Percentiles rank a stretch among this genome's conserved stretches.
Conservation (phyloP, 1,284 basidiomycete genomes). For the Microbotryum silenes-acaulis region DNA sequence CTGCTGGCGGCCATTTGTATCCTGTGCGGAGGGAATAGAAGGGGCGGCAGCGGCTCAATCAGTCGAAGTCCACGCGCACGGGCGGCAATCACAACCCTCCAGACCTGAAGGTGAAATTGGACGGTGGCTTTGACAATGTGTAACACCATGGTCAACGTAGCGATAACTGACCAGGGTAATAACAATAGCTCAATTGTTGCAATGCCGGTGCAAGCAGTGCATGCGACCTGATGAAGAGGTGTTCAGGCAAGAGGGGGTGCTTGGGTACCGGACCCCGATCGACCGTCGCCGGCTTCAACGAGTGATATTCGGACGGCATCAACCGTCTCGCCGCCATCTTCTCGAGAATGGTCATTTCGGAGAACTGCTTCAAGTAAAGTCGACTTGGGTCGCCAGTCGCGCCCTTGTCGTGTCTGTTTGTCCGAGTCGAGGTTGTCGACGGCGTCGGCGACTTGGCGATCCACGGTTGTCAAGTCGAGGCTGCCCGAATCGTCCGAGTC, state of each 20-base stretch:
- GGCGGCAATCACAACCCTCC: not conserved
- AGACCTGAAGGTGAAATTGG: not conserved
- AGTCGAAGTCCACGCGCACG: too few species aligned
- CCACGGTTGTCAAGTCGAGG: too few species aligned
- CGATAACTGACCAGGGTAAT: not conserved
- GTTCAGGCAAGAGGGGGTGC: not conserved
- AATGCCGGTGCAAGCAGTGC: not conserved
- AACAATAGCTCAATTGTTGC: not conserved
- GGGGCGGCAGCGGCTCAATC: too few species aligned
- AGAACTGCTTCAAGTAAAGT: not conserved
- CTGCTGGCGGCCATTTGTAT: not conserved
- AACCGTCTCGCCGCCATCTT: conserved; percentile 1
- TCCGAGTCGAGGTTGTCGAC: not conserved
- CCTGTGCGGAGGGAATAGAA: not conserved
- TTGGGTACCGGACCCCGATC: conserved; percentile 4
- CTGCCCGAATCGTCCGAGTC: not conserved
- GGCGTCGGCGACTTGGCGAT: too few species aligned
- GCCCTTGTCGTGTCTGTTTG: not conserved
- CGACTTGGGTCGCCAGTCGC: conserved; percentile 1
- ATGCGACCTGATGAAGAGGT: not conserved
- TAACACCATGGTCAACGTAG: not conserved
- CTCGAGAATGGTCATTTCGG: not conserved
- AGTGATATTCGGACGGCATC: not conserved
- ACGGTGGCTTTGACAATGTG: not conserved
- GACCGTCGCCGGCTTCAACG: not conserved